Conservation (phyloP, 306 rosid species). For the Castanea crenata region DNA sequence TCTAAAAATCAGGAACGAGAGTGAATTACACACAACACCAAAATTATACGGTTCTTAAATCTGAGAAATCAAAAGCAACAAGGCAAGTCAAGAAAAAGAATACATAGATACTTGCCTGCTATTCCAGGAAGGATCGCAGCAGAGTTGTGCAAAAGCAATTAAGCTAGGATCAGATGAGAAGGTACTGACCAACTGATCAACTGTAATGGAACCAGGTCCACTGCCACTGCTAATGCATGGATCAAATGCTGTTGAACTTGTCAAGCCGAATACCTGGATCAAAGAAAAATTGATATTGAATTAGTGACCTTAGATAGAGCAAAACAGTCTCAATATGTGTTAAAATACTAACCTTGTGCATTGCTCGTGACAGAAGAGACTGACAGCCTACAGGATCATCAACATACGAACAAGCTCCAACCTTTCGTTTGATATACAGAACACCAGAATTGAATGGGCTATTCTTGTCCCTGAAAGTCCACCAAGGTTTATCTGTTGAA, state of each 20-base stretch:
- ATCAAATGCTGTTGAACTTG: constrained; percentile 55
- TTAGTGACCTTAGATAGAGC: neutral
- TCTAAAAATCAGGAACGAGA: neutral
- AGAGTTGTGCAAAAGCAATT: constrained; percentile 94
- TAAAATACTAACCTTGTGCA: constrained; percentile 76
- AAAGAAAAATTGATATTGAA: constrained; percentile 26
- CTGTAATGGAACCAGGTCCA: constrained; percentile 70
- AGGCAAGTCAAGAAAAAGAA: neutral
- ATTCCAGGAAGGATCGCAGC: constrained; percentile 86
- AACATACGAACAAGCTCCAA: constrained; percentile 96
- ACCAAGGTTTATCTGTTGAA: constrained; percentile 87
- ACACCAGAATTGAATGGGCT: constrained; percentile 87
- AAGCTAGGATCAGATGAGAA: constrained; percentile 98
- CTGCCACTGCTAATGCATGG: constrained; percentile 26
- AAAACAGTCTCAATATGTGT: neutral
- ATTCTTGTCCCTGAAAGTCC: constrained; percentile 79
- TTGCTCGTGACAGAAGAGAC: constrained; percentile 86
- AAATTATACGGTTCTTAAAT: neutral
- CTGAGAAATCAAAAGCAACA: constrained; percentile 13
- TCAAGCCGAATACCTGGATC: constrained; percentile 81
- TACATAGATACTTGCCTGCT: constrained; percentile 49
- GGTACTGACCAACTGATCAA: constrained; percentile 90
- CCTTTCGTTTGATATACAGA: constrained; percentile 88
- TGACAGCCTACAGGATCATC: constrained; percentile 98
- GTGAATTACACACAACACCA: constrained; percentile 8